Conservation (phyloP, 2,329 filamentous ascomycete genomes). For the Graphilbum ipis-grandicollis region DNA sequence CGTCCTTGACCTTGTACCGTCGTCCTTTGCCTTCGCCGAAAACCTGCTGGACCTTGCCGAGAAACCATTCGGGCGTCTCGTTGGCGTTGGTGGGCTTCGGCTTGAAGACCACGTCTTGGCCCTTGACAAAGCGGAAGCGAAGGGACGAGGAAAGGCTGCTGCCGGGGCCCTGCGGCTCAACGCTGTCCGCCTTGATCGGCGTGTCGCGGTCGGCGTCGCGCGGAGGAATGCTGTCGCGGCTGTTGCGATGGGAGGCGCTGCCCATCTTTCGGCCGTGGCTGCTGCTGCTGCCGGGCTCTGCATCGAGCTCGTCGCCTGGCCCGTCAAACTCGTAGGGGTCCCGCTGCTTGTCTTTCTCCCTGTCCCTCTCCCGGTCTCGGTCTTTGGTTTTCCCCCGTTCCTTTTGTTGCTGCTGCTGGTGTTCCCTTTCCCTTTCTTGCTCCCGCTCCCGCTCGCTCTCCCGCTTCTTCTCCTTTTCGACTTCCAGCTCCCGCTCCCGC, state of each 20-base stretch:
- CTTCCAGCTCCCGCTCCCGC: neutral
- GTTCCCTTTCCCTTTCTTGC: slow-evolving; percentile 10
- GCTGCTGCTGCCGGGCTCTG: slow-evolving; percentile 20
- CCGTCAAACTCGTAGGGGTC: slow-evolving; percentile 24
- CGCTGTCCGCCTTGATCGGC: slow-evolving; percentile 37
- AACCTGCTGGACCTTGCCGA: slow-evolving; percentile 61
- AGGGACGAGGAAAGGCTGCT: slow-evolving; percentile 18
- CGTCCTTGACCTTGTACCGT: slow-evolving; percentile 65
- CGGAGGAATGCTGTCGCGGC: slow-evolving; percentile 18
- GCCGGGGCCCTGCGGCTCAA: slow-evolving; percentile 27
- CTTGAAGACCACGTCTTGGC: slow-evolving; percentile 51
- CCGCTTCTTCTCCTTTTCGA: neutral
- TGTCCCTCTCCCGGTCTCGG: slow-evolving; percentile 9
- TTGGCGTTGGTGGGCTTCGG: slow-evolving; percentile 31
- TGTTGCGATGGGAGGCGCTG: slow-evolving; percentile 11
- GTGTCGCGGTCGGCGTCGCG: slow-evolving; percentile 29
- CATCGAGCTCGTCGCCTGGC: slow-evolving; percentile 23
- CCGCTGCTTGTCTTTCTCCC: slow-evolving; percentile 10
- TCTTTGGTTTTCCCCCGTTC: slow-evolving; percentile 10
- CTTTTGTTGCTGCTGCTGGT: slow-evolving; percentile 5
- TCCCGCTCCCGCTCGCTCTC: slow-evolving; percentile 5
- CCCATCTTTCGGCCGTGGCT: slow-evolving; percentile 16
- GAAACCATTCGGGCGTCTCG: slow-evolving; percentile 48
- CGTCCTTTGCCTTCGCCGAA: slow-evolving; percentile 61
- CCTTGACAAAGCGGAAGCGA: slow-evolving; percentile 36